Conservation (phyloP, 495 filamentous ascomycete species). For the Recurvomyces mirabilis region DNA sequence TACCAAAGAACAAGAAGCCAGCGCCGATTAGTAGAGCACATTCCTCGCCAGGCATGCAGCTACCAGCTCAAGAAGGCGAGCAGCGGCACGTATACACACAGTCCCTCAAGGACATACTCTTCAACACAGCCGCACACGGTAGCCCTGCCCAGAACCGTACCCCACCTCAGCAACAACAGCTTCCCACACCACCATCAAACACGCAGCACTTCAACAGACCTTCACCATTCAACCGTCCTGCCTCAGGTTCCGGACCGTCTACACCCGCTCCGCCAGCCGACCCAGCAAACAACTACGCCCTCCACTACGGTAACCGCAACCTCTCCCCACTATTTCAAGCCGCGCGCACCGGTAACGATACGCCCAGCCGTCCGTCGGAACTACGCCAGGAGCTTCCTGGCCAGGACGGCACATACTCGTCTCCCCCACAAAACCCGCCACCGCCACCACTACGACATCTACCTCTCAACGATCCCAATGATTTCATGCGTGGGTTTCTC, state of each 20-base stretch:
- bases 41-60: slow-evolving; percentile 2
- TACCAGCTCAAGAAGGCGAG: slow-evolving; percentile 1
- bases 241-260: slow-evolving; percentile 20
- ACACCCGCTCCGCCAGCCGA: slow-evolving; percentile 20
- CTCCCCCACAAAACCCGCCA: not conserved
- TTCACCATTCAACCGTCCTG: slow-evolving; percentile 21
- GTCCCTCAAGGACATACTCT: slow-evolving; percentile 21
- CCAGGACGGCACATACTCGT: not conserved
- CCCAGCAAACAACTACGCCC: slow-evolving; percentile 14
- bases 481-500: slow-evolving; percentile 20
- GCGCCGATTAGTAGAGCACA: not conserved
- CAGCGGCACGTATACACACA: slow-evolving; percentile 12
- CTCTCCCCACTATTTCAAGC: slow-evolving; percentile 32
- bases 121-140: slow-evolving; percentile 16
- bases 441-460: not conserved
- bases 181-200: slow-evolving; percentile 5
- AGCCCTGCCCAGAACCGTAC: not conserved
- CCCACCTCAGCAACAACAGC: not conserved
- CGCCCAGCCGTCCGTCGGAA: slow-evolving; percentile 11
- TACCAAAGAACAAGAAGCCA: slow-evolving; percentile 3
- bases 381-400: slow-evolving; percentile 17
- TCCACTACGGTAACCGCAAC: slow-evolving; percentile 32
- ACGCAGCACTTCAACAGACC: slow-evolving; percentile 15
- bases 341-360: slow-evolving; percentile 15
- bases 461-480: slow-evolving; percentile 9